Evolutionary conservation across 148 eudicot species (phyloP).

Genomic region (Camellia lanceoleosa): DNA sequence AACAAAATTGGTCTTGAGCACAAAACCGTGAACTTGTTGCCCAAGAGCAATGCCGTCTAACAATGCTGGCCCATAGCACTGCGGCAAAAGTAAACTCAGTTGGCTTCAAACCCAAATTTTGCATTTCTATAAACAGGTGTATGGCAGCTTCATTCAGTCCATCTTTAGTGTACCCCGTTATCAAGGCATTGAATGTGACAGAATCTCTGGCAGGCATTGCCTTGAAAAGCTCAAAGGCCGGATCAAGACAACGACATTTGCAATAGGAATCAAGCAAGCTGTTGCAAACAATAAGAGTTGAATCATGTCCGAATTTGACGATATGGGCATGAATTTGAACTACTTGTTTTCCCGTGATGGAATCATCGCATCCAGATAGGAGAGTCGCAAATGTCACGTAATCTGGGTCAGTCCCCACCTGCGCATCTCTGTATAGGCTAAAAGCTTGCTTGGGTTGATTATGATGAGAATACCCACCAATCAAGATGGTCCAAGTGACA

Average conservation of each 20-base stretch:
- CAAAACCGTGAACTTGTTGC: constrained; percentile 57
- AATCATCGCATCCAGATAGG: constrained; percentile 55
- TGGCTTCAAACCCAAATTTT: constrained; percentile 48
- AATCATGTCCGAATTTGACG: constrained; percentile 45
- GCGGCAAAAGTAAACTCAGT: constrained; percentile 84
- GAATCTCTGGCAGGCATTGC: constrained; percentile 53
- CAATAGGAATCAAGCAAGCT: constrained; percentile 74
- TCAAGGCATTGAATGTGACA: constrained; percentile 64
- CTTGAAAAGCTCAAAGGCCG: constrained; percentile 42
- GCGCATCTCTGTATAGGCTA: constrained; percentile 53
- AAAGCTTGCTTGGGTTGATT: constrained; percentile 50
- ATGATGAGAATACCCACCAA: constrained; percentile 58
- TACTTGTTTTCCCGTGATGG: constrained; percentile 23
- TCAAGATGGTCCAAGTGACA: constrained; percentile 77
- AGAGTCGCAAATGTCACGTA: constrained; percentile 65
- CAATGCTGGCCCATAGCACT: constrained; percentile 51
- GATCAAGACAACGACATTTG: constrained; percentile 50
- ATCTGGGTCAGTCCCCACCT: constrained; percentile 46
- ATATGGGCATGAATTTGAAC: constrained; percentile 65
- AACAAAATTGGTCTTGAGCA: constrained; percentile 46
- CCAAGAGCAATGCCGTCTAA: constrained; percentile 45
- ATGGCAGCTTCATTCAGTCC: constrained; percentile 46
- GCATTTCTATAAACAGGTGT: constrained; percentile 55
- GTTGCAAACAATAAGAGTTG: constrained; percentile 46
- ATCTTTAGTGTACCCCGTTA: constrained; percentile 55